Percentiles rank a stretch among this genome's conserved stretches.
Conservation (phyloP, 805 yeast genomes). For the Hanseniaspora valbyensis region DNA sequence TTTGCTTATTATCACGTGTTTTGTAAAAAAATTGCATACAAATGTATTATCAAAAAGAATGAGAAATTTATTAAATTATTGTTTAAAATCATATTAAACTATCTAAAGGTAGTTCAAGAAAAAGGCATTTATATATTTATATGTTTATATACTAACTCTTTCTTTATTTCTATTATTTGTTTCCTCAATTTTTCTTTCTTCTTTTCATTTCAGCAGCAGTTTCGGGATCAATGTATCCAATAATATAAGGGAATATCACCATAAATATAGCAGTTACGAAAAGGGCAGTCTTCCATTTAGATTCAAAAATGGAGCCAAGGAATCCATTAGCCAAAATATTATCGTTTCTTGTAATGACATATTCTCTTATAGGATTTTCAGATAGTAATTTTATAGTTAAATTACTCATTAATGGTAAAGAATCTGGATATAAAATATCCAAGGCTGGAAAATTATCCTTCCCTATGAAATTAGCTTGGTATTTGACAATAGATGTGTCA, state of each 20-base stretch:
- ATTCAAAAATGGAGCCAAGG: slow-evolving; percentile 29
- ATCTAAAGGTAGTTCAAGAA: no score
- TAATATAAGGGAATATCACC: slow-evolving; percentile 28
- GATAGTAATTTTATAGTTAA: slow-evolving; percentile 23
- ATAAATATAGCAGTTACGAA: slow-evolving; percentile 25
- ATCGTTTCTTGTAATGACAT: slow-evolving; percentile 27
- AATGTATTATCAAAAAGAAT: no score
- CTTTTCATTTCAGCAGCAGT: slow-evolving; percentile 29
- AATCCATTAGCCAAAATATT: slow-evolving; percentile 32
- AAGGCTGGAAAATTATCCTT: slow-evolving; percentile 29
- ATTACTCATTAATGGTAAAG: slow-evolving; percentile 23
- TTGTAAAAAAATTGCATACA: no score
- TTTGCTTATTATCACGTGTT: no score
- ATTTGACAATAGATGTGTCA: slow-evolving; percentile 17
- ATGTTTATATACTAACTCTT: background rate
- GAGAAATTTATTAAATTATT: no score
- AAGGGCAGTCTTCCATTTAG: slow-evolving; percentile 29
- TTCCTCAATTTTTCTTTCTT: slow-evolving; percentile 23
- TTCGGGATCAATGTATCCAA: slow-evolving; percentile 36
- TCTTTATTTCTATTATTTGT: slow-evolving; percentile 22
- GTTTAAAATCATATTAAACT: no score
- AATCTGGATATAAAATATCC: slow-evolving; percentile 26
- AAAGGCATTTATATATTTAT: background rate
- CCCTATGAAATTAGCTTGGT: slow-evolving; percentile 27
- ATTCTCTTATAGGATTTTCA: slow-evolving; percentile 27